Evolutionary conservation across 768 basidiomycete genomes (phyloP).

Genomic region (Lactarius vividus): DNA sequence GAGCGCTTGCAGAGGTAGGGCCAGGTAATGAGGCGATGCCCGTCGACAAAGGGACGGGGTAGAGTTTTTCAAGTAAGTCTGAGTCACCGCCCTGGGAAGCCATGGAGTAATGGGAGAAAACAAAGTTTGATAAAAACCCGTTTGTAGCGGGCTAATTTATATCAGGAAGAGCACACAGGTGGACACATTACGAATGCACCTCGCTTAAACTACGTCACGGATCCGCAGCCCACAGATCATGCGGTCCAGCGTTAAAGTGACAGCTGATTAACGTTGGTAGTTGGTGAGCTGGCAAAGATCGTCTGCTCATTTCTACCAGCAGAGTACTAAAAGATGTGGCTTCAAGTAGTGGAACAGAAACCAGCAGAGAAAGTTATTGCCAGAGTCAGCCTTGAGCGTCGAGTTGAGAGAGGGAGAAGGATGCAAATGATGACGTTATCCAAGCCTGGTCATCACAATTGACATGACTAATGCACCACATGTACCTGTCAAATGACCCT

Average conservation of each 20-base stretch:
- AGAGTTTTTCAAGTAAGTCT: slow-evolving; percentile 12
- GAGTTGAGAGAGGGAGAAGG: too few relatives aligned
- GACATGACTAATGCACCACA: too few relatives aligned
- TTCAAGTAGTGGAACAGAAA: too few relatives aligned
- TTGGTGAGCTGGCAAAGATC: too few relatives aligned
- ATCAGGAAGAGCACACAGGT: background rate
- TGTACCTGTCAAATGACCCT: too few relatives aligned
- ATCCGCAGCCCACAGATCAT: too few relatives aligned
- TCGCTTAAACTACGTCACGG: background rate
- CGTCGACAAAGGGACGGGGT: slow-evolving; percentile 14
- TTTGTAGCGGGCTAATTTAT: background rate
- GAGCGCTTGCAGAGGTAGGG: slow-evolving; percentile 10
- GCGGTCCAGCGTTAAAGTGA: background rate
- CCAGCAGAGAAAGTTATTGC: too few relatives aligned
- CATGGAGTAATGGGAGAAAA: background rate
- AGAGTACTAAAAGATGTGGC: too few relatives aligned
- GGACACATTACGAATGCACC: background rate
- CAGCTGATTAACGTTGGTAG: background rate
- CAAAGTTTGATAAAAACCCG: background rate
- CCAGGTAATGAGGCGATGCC: slow-evolving; percentile 16
- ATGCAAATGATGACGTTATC: too few relatives aligned
- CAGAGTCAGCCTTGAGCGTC: too few relatives aligned
- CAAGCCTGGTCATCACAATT: too few relatives aligned
- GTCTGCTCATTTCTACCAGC: too few relatives aligned
- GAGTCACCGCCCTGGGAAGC: slow-evolving; percentile 1